Conservation (phyloP, 441 rosid genomes). For the Viola pubescens region DNA sequence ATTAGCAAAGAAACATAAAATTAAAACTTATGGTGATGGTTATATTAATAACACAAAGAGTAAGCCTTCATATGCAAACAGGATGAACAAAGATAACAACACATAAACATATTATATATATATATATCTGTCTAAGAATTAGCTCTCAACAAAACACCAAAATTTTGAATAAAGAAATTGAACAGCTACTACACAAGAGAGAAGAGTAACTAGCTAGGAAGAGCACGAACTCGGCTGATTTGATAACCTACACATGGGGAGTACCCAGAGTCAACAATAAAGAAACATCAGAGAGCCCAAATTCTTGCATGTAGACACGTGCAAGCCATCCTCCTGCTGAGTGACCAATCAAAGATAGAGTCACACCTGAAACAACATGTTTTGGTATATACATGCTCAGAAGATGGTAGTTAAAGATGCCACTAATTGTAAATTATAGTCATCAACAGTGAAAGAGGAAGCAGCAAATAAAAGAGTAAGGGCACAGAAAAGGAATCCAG, state of each 20-base stretch:
- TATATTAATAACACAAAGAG: neutral
- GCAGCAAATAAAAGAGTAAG: no score
- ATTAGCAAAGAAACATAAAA: slow-evolving; percentile 13
- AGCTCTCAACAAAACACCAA: neutral
- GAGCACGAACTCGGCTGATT: neutral
- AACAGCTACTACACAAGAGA: no score
- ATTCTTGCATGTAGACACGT: slow-evolving; percentile 82
- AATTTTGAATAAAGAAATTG: neutral
- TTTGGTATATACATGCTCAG: neutral
- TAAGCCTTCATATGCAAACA: neutral
- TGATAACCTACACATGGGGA: slow-evolving; percentile 81
- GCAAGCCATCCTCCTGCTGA: slow-evolving; percentile 99
- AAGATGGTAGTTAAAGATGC: neutral
- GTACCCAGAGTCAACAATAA: slow-evolving; percentile 88
- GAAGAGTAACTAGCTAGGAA: neutral
- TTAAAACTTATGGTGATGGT: neutral
- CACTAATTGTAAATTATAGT: neutral
- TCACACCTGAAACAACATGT: slow-evolving; percentile 38
- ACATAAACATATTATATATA: no score
- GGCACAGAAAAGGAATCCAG: no score
- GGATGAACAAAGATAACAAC: neutral
- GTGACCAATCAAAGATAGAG: slow-evolving; percentile 74
- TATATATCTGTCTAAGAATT: neutral
- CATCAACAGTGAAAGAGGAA: neutral
- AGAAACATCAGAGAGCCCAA: slow-evolving; percentile 48